These are phyloP conservation scores for Camelina hispida DNA, from an alignment of 345 rosid species.

Conservation along the genomic window DNA sequence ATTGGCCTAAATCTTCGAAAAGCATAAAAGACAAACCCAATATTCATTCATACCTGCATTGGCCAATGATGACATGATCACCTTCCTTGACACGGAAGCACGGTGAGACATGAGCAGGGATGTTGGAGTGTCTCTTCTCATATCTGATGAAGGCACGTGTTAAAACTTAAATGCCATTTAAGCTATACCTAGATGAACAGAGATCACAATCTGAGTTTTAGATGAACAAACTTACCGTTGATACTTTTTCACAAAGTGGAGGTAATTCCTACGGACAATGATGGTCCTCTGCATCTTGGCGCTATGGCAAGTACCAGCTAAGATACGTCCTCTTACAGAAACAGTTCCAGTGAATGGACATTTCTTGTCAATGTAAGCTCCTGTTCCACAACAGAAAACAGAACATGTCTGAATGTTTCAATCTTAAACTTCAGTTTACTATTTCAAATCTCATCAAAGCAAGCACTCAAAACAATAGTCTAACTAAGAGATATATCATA, in stretches of 20 bases:
- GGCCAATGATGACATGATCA: constrained; percentile 75
- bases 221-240: constrained; percentile 56
- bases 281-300: constrained; percentile 95
- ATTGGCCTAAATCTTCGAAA: neutral
- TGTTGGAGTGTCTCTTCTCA: constrained; percentile 81
- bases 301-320: constrained; percentile 92
- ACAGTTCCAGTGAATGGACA: constrained; percentile 93
- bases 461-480: neutral
- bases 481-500: neutral
- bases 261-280: constrained; percentile 85
- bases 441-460: constrained; percentile 1
- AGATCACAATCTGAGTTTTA: too few relatives aligned
- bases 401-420: neutral
- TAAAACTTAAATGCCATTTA: too few relatives aligned
- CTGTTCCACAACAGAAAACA: constrained; percentile 41
- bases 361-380: constrained; percentile 83
- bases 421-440: neutral
- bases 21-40: neutral
- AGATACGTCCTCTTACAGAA: constrained; percentile 89
- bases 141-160: constrained; percentile 42
- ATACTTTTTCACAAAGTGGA: constrained; percentile 89
- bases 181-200: too few relatives aligned
- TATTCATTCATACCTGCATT: constrained; percentile 60
- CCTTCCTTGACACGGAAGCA: constrained; percentile 86
- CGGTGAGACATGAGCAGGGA: constrained; percentile 70